Conservation (phyloP, 129 eudicot genomes). For the Flaveria ramosissima region DNA sequence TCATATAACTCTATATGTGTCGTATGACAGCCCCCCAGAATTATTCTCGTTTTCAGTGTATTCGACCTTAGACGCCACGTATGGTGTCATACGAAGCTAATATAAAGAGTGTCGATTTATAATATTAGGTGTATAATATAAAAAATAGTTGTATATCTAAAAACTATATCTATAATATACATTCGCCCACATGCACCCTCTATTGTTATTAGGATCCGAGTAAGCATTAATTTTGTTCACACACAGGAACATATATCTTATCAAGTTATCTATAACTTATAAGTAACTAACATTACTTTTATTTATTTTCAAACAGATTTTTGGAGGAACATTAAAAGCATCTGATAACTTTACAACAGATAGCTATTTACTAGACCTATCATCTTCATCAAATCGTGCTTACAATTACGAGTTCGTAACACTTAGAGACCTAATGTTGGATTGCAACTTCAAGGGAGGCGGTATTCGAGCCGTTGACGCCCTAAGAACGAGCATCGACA, state of each 20-base stretch:
- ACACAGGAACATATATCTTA: background rate
- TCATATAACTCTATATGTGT: too few relatives aligned
- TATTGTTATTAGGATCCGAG: background rate
- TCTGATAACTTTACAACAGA: conserved; percentile 58
- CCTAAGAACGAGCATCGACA: conserved; percentile 69
- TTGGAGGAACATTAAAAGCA: conserved; percentile 79
- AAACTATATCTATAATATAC: too few relatives aligned
- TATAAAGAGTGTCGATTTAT: too few relatives aligned
- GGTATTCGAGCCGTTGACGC: conserved; percentile 57
- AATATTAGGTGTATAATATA: too few relatives aligned
- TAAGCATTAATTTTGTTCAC: background rate
- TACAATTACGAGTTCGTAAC: conserved; percentile 66
- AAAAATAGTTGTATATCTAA: too few relatives aligned
- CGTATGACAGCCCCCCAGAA: too few relatives aligned
- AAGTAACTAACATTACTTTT: background rate
- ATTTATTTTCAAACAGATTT: conserved; percentile 51
- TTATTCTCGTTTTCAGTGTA: too few relatives aligned
- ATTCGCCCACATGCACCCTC: too few relatives aligned
- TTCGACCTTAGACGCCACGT: too few relatives aligned
- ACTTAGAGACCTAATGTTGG: conserved; percentile 63
- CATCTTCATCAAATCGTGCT: conserved; percentile 33
- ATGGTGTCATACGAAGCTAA: too few relatives aligned
- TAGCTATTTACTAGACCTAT: conserved; percentile 65
- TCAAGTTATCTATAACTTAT: too few relatives aligned
- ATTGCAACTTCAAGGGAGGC: conserved; percentile 67